Evolutionary conservation across 2,329 filamentous ascomycete genomes (phyloP), one percentile per base, ranked within the genome.

Genomic region (Myriosclerotinia scirpicola): DNA sequence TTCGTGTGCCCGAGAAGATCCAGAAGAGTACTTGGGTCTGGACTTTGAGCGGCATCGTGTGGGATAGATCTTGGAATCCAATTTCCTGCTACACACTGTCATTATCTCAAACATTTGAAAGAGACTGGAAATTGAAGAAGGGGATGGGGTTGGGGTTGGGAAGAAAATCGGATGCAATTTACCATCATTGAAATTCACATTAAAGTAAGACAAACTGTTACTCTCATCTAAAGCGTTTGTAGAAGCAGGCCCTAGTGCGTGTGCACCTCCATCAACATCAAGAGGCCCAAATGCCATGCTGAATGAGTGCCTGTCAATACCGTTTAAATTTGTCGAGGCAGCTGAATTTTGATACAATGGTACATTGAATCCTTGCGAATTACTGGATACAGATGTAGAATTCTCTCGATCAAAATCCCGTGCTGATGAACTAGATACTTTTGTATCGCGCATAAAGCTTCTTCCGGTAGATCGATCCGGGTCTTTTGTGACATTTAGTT

Each of bases 51-150:
- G 22, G 11, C 17, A 46, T 36, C 50, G 30, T 40, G 15, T 36
- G 64, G 40, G n/a, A 66, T 17, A 34, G 64, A 66, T 54, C 50
- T 50, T 2, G 38, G 58, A 42, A 30, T n/a, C 64, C 64, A 66
- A 20, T 54, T 66, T 34, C 58, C 48, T 62, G 38, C 58, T 62
- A 20, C 34, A 60, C 22, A 15, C 7, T 17, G 15, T 61, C 44
- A 61, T 50, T 26, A 61, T 40, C 17, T 17, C 8, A 9, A 50
- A 38, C 14, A 20, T 61, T 17, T 5, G n/a, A 61, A 26, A 26
- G 14, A 48, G n/a, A 11, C n/a, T 50, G 30, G 12, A 14, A 30
- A 30, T 26, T 1, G 20, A 55, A n/a, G 5, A 42, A 14, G 4
- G 48, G 6, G 3, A 9, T 48, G 7, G 8, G 17, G n/a, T 6